phyloP scores from a whole-genome alignment of 257 asterid species.

The Solanum chiquidenum region DNA sequence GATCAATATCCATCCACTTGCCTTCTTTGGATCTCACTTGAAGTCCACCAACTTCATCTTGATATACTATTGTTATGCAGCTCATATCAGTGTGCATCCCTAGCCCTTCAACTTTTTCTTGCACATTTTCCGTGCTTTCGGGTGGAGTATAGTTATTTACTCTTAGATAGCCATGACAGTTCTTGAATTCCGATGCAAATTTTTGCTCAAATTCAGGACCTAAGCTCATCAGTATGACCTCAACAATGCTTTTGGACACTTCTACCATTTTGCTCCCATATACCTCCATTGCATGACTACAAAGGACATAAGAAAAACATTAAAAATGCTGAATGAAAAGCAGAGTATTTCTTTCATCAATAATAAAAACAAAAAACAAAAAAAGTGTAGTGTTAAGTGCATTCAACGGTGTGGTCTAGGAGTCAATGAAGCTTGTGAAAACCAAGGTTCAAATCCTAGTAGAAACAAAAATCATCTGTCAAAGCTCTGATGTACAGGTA shows the following conservation, averaged over 20 bases:
- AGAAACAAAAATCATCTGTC: neutral
- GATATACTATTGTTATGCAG: slow-evolving; percentile 53
- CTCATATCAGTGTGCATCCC: slow-evolving; percentile 86
- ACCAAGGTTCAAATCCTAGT: neutral
- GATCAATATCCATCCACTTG: slow-evolving; percentile 49
- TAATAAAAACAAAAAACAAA: neutral
- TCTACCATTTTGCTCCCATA: slow-evolving; percentile 48
- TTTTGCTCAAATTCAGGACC: slow-evolving; percentile 28
- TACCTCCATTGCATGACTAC: slow-evolving; percentile 36
- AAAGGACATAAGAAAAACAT: neutral
- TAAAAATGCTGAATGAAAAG: slow-evolving; percentile 3
- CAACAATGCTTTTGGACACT: slow-evolving; percentile 28
- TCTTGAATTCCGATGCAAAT: slow-evolving; percentile 34
- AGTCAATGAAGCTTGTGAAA: neutral
- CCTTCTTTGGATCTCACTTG: slow-evolving; percentile 51
- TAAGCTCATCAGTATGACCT: slow-evolving; percentile 25
- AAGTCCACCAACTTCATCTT: slow-evolving; percentile 66
- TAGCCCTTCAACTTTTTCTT: slow-evolving; percentile 42
- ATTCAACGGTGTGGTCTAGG: neutral
- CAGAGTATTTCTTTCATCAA: neutral
- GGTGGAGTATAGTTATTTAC: slow-evolving; percentile 56
- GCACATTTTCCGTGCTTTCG: neutral
- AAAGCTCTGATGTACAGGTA: neutral
- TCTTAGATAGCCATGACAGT: slow-evolving; percentile 64
- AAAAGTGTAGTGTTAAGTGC: neutral